phyloP scores from a whole-genome alignment of 163 green algal genomes.

The Chloromonas sp. region DNA sequence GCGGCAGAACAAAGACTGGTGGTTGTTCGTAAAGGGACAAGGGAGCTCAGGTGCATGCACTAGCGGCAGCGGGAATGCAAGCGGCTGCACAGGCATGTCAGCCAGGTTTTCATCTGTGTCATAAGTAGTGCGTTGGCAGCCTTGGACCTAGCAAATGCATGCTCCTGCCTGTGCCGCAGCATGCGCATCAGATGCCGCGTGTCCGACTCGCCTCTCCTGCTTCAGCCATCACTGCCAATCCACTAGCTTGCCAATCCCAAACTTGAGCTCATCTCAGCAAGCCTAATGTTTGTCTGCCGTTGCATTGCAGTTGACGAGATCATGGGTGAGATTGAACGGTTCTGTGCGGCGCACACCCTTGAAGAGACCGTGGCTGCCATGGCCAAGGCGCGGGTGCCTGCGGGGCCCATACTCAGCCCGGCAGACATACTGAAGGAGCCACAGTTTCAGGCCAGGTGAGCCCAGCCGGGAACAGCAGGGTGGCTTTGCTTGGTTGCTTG shows the following conservation, averaged over 20 bases:
- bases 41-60: too few relatives aligned
- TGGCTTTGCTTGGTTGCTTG: too few relatives aligned
- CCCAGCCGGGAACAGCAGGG: too few relatives aligned
- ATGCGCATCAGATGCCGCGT: not conserved
- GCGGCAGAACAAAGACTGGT: too few relatives aligned
- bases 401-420: constrained; percentile 65
- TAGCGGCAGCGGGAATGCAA: too few relatives aligned
- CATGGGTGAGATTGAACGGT: constrained; percentile 28
- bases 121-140: too few relatives aligned
- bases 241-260: too few relatives aligned
- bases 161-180: not conserved
- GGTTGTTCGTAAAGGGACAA: too few relatives aligned
- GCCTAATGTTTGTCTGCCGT: not conserved
- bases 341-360: constrained; percentile 17
- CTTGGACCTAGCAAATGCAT: too few relatives aligned
- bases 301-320: constrained; percentile 21
- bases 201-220: not conserved
- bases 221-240: not conserved
- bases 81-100: too few relatives aligned
- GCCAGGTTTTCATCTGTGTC: too few relatives aligned
- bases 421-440: constrained; percentile 57
- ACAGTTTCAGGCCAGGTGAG: constrained; percentile 40
- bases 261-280: too few relatives aligned
- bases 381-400: constrained; percentile 53
- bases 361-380: constrained; percentile 59